phyloP scores from a whole-genome alignment of 1,284 basidiomycete species.

The Ganoderma leucocontextum region DNA sequence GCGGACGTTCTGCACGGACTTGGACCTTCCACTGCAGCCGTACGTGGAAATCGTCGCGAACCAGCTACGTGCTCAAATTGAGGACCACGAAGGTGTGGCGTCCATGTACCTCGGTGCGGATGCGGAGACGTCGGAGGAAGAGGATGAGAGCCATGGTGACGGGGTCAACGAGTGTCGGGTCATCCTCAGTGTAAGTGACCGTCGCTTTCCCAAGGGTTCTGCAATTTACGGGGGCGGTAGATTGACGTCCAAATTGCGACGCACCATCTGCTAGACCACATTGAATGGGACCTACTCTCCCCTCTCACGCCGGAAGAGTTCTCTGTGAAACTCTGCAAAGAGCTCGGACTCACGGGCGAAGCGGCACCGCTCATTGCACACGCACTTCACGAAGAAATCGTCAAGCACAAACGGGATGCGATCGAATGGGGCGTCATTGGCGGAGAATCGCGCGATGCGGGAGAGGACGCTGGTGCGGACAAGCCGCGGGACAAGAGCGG shows the following conservation, averaged over 20 bases:
- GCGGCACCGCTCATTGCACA: conserved; percentile 90
- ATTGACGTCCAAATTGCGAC: conserved; percentile 98
- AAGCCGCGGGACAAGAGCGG: conserved; percentile 56
- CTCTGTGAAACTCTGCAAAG: conserved; percentile 81
- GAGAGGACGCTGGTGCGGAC: conserved; percentile 37
- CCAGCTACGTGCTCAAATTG: conserved; percentile 90
- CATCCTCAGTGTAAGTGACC: conserved; percentile 80
- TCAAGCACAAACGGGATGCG: conserved; percentile 94
- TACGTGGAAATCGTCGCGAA: conserved; percentile 85
- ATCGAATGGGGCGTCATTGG: conserved; percentile 92
- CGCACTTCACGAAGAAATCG: conserved; percentile 93
- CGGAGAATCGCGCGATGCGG: conserved; percentile 48
- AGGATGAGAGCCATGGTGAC: conserved; percentile 52
- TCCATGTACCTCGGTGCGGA: conserved; percentile 59
- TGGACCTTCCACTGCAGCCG: conserved; percentile 75
- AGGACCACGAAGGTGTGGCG: conserved; percentile 86
- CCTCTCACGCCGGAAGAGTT: conserved; percentile 91
- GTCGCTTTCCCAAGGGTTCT: not conserved
- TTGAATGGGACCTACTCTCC: conserved; percentile 98
- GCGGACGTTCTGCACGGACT: conserved; percentile 85
- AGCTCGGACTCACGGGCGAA: conserved; percentile 90
- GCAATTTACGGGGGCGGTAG: conserved; percentile 50
- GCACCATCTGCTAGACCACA: conserved; percentile 91
- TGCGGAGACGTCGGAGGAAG: conserved; percentile 40
- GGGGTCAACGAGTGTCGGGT: conserved; percentile 88